Conservation (phyloP, 2,329 filamentous ascomycete genomes). For the Periglandula ipomoeae region DNA sequence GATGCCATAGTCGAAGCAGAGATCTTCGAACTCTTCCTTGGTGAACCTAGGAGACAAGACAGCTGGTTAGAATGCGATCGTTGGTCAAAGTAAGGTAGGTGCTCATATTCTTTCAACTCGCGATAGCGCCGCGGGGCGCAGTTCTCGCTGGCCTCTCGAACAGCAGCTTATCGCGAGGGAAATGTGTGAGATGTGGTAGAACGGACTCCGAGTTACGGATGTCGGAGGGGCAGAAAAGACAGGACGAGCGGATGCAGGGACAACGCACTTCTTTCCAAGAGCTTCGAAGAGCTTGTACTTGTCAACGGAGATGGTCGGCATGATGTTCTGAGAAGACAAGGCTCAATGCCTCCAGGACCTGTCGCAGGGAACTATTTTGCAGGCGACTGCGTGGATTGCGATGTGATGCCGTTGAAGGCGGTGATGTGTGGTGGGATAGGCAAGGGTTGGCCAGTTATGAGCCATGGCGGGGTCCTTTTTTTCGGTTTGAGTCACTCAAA, state of each 20-base stretch:
- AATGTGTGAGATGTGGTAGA: too few relatives aligned
- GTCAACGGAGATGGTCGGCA: slow-evolving; percentile 96
- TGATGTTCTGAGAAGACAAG: slow-evolving; percentile 29
- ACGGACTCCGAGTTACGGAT: too few relatives aligned
- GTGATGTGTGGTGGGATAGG: slow-evolving; percentile 8
- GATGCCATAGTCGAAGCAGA: slow-evolving; percentile 98
- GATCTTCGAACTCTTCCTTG: slow-evolving; percentile 88
- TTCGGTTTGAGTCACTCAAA: slow-evolving; percentile 2
- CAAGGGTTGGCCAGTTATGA: not conserved
- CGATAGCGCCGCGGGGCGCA: too few relatives aligned
- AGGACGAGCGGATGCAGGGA: slow-evolving; percentile 9
- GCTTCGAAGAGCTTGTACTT: slow-evolving; percentile 94
- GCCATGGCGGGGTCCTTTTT: slow-evolving; percentile 6
- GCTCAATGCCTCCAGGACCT: slow-evolving; percentile 14
- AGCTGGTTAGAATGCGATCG: slow-evolving; percentile 11
- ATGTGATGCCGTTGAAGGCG: not conserved
- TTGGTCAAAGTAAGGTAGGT: too few relatives aligned
- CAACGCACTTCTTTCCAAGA: slow-evolving; percentile 68
- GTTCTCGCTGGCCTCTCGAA: too few relatives aligned
- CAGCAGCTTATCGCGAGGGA: too few relatives aligned
- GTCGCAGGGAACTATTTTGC: not conserved
- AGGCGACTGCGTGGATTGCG: slow-evolving; percentile 2
- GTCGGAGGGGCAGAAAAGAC: slow-evolving; percentile 9
- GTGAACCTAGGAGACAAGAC: slow-evolving; percentile 55
- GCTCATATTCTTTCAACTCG: too few relatives aligned